phyloP scores from a whole-genome alignment of 805 yeast genomes.

The Alloascoidea africana region DNA sequence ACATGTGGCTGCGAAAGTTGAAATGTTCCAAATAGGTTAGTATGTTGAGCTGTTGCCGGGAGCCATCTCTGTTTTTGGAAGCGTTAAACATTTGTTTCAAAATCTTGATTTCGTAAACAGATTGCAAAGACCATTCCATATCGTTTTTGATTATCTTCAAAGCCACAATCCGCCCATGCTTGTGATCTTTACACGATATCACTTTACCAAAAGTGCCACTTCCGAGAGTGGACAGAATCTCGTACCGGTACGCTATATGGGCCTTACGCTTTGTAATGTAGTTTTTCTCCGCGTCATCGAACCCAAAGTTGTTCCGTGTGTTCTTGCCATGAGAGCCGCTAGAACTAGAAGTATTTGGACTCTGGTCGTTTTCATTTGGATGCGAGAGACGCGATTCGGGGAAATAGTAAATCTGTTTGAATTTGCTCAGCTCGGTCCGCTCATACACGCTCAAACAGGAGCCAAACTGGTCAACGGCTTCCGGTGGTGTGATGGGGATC shows the following conservation, averaged over 20 bases:
- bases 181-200: slow-evolving; percentile 52
- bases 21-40: slow-evolving; percentile 53
- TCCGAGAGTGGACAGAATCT: slow-evolving; percentile 45
- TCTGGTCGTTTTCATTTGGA: slow-evolving; percentile 8
- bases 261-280: slow-evolving; percentile 41
- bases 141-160: slow-evolving; percentile 66
- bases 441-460: neutral
- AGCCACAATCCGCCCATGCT: slow-evolving; percentile 42
- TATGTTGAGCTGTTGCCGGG: slow-evolving; percentile 21
- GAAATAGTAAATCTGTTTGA: neutral
- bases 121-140: slow-evolving; percentile 60
- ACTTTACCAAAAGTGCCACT: slow-evolving; percentile 79
- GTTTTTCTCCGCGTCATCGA: slow-evolving; percentile 56
- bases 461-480: neutral
- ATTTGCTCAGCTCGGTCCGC: neutral
- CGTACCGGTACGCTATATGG: slow-evolving; percentile 64
- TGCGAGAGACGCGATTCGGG: neutral
- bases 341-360: slow-evolving; percentile 18
- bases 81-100: slow-evolving; percentile 28
- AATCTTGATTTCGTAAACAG: slow-evolving; percentile 60
- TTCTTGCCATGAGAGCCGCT: slow-evolving; percentile 18
- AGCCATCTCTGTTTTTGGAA: slow-evolving; percentile 7
- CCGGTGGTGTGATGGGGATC: neutral
- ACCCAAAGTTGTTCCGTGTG: slow-evolving; percentile 43
- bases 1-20: slow-evolving; percentile 68